Conservation (phyloP, 1,139 yeast species). For the Arxiozyma telluris region DNA sequence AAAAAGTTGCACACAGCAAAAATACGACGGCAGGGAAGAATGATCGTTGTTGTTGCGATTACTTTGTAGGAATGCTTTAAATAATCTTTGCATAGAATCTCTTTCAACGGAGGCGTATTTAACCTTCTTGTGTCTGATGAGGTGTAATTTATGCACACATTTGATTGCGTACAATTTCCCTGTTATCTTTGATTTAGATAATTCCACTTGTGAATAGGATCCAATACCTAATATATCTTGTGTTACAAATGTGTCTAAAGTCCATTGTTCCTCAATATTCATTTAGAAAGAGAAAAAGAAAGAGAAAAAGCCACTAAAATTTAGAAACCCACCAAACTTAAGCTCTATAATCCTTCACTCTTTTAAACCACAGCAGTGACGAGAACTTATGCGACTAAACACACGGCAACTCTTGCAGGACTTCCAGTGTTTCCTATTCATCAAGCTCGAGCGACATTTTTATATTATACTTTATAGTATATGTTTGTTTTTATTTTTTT, state of each 20-base stretch:
- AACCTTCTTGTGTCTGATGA: slow-evolving; percentile 66
- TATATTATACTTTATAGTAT: too few species aligned
- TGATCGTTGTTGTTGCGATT: too few species aligned
- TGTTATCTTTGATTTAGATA: slow-evolving; percentile 49
- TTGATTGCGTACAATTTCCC: slow-evolving; percentile 32
- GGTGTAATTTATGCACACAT: slow-evolving; percentile 56
- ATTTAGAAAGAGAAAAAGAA: not conserved
- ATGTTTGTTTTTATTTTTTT: too few species aligned
- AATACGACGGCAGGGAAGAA: too few species aligned
- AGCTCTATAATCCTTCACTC: too few species aligned
- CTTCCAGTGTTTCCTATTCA: too few species aligned
- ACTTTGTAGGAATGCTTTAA: not conserved
- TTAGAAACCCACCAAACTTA: too few species aligned
- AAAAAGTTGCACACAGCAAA: slow-evolving; percentile 32
- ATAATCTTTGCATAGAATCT: slow-evolving; percentile 58
- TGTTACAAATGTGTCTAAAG: slow-evolving; percentile 32
- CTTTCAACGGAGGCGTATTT: slow-evolving; percentile 71
- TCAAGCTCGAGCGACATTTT: too few species aligned
- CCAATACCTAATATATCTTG: slow-evolving; percentile 70
- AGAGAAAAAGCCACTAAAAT: too few species aligned
- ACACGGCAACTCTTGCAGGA: too few species aligned
- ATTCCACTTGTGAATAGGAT: slow-evolving; percentile 62
- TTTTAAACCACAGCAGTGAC: too few species aligned
- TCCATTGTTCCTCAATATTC: not conserved
- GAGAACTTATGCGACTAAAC: too few species aligned